A percentile compares a stretch with the other conserved stretches of the same genome.
Conservation (phyloP, 305 asterid species). For the Solanum hybrid region DNA sequence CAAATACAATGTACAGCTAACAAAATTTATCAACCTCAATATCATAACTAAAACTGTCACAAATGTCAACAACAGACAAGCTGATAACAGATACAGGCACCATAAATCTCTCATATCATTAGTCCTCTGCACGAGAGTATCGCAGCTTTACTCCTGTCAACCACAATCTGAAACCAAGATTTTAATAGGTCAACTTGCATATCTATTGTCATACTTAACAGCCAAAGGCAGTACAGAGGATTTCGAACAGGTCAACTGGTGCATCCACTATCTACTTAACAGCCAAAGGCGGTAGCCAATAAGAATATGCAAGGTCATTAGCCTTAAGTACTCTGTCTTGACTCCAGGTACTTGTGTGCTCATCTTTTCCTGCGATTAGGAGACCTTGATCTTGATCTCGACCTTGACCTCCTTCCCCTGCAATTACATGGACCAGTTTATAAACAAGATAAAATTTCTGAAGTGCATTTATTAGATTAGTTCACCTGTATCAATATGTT, state of each 20-base stretch:
- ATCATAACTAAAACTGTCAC: neutral
- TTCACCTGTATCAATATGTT: slow-evolving; percentile 55
- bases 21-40: slow-evolving; percentile 4
- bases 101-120: neutral
- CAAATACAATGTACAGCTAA: slow-evolving; percentile 8
- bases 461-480: slow-evolving; percentile 1
- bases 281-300: neutral
- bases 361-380: slow-evolving; percentile 57
- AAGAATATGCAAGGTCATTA: neutral
- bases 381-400: slow-evolving; percentile 61
- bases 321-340: neutral
- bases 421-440: slow-evolving; percentile 24
- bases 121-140: neutral
- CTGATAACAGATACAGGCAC: neutral
- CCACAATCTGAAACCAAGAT: neutral
- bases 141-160: neutral
- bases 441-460: slow-evolving; percentile 9
- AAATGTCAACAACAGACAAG: neutral
- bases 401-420: slow-evolving; percentile 65
- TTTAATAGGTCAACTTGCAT: neutral
- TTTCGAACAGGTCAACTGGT: neutral
- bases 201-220: neutral
- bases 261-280: neutral
- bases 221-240: slow-evolving; percentile 3
- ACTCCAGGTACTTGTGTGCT: slow-evolving; percentile 7